A percentile compares a stretch with the other conserved stretches of the same genome.
Evolutionary conservation across 2,329 filamentous ascomycete genomes (phyloP).

Genomic region (Apiospora aurea): DNA sequence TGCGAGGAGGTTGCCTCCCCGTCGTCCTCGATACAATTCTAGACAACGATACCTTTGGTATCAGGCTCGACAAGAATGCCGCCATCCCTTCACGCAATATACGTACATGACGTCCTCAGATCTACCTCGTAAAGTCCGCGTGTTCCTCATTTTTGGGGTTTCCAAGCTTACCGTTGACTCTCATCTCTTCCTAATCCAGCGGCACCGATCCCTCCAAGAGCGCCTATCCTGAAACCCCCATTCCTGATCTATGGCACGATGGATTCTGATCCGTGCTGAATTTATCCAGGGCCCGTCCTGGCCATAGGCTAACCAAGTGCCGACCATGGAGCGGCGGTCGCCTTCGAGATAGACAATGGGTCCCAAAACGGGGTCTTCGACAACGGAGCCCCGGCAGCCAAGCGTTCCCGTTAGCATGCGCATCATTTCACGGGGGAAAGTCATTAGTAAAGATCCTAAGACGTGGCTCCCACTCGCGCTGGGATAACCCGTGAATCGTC

Average conservation of each 20-base stretch:
- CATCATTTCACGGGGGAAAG: background rate
- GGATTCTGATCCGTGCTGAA: background rate
- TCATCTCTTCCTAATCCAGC: background rate
- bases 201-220: background rate
- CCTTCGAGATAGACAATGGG: conserved; percentile 17
- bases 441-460: background rate
- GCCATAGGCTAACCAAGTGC: background rate
- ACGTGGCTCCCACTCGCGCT: background rate
- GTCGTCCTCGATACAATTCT: background rate
- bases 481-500: conserved; percentile 15
- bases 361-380: conserved; percentile 12
- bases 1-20: background rate
- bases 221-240: background rate
- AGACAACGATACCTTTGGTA: background rate
- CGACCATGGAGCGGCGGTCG: background rate
- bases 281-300: background rate
- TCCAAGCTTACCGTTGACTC: background rate
- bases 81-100: background rate
- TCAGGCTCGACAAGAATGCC: background rate
- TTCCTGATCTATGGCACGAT: background rate
- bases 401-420: background rate
- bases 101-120: background rate
- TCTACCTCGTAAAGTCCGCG: background rate
- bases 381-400: conserved; percentile 14
- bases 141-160: background rate